Percentiles rank a stretch among this genome's conserved stretches.
Conservation (phyloP, 1,284 basidiomycete species). For the Apiotrichum gracile region DNA sequence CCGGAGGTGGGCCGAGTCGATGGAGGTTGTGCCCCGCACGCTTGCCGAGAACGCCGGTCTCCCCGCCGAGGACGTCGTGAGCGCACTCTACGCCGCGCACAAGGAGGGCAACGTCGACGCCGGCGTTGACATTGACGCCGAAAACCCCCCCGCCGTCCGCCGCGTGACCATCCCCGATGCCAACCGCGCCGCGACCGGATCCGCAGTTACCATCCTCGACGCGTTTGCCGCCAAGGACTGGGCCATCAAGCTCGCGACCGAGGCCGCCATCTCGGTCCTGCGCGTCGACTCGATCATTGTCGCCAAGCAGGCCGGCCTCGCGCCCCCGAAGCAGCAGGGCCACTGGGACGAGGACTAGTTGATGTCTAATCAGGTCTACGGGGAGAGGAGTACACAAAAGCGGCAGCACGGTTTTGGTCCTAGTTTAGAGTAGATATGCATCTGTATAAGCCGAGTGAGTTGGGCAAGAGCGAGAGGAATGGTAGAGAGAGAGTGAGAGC, state of each 20-base stretch:
- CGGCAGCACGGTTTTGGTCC: no score
- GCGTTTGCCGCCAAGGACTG: constrained; percentile 47
- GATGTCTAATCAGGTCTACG: no score
- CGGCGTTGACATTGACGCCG: constrained; percentile 85
- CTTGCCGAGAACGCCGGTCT: constrained; percentile 95
- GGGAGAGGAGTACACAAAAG: no score
- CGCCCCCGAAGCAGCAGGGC: constrained; percentile 48
- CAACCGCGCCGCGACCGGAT: constrained; percentile 9
- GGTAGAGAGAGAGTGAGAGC: no score
- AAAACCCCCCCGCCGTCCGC: constrained; percentile 27
- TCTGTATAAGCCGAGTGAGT: constrained; percentile 5
- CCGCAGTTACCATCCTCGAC: constrained; percentile 28
- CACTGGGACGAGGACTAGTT: constrained; percentile 51
- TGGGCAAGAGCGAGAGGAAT: no score
- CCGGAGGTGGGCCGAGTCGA: constrained; percentile 78
- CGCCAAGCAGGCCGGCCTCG: constrained; percentile 76
- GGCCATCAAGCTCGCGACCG: constrained; percentile 56
- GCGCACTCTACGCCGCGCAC: constrained; percentile 83
- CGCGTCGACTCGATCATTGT: constrained; percentile 98
- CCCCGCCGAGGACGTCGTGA: constrained; percentile 87
- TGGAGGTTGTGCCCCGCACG: constrained; percentile 90
- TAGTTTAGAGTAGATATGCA: constrained; percentile 2
- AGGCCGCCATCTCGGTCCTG: constrained; percentile 88
- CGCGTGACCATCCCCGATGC: constrained; percentile 12
- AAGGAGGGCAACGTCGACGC: constrained; percentile 53